Evolutionary conservation across 306 rosid species (phyloP).

Genomic region (Fragaria vesca): DNA sequence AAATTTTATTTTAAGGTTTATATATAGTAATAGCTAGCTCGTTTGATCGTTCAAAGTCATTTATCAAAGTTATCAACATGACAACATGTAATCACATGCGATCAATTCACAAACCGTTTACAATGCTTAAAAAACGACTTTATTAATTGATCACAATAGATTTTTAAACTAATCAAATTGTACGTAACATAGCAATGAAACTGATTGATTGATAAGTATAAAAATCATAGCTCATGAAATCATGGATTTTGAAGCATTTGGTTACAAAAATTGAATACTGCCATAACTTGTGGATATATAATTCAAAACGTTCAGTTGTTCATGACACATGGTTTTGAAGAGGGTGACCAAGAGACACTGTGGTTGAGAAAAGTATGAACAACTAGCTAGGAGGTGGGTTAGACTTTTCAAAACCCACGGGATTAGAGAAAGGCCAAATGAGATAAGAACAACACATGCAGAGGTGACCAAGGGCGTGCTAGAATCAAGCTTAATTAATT

Average conservation of each 20-base stretch:
- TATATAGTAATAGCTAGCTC: too few species aligned
- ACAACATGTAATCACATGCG: background rate
- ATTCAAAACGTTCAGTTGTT: background rate
- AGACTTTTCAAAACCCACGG: constrained; percentile 56
- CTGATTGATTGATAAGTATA: background rate
- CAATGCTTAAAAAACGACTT: background rate
- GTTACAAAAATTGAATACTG: background rate
- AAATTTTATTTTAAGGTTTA: too few species aligned
- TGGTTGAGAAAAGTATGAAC: background rate
- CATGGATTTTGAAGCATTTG: background rate
- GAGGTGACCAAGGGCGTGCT: background rate
- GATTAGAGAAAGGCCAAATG: constrained; percentile 2
- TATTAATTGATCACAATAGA: background rate
- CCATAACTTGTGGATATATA: background rate
- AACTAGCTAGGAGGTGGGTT: background rate
- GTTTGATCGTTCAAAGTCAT: too few species aligned
- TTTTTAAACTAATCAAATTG: background rate
- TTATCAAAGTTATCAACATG: too few species aligned
- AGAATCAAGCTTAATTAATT: background rate
- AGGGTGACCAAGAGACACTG: background rate
- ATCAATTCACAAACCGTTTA: background rate
- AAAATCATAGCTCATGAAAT: background rate
- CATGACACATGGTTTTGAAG: background rate
- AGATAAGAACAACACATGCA: constrained; percentile 36
- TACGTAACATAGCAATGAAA: background rate